Evolutionary conservation across 768 basidiomycete genomes (phyloP).

Genomic region (Collybia mongolica): DNA sequence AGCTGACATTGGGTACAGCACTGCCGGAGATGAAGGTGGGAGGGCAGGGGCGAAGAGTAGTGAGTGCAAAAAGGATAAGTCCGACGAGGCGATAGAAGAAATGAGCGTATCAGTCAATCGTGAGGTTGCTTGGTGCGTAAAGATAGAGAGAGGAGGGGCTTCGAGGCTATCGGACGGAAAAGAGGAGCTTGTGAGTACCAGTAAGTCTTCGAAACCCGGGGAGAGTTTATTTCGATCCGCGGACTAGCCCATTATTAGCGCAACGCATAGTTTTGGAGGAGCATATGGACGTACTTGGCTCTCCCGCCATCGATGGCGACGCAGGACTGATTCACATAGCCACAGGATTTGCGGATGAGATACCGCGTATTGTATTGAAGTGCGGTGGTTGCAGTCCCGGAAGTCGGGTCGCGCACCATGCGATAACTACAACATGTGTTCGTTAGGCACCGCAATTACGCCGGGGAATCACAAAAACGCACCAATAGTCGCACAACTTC

Average conservation of each 20-base stretch:
- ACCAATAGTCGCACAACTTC: constrained; percentile 70
- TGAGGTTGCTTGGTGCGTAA: constrained; percentile 39
- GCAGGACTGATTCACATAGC: constrained; percentile 66
- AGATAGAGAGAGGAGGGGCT: constrained; percentile 38
- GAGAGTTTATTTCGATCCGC: constrained; percentile 34
- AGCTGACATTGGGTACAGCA: constrained; percentile 43
- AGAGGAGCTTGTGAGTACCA: constrained; percentile 35
- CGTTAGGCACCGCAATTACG: constrained; percentile 5
- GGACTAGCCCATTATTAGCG: constrained; percentile 27
- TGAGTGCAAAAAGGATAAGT: constrained; percentile 50
- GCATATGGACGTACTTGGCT: constrained; percentile 43
- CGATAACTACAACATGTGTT: constrained; percentile 42
- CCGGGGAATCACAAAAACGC: constrained; percentile 19
- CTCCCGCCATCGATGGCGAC: constrained; percentile 60
- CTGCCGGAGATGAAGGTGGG: constrained; percentile 33
- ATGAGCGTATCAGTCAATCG: constrained; percentile 51
- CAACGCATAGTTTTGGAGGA: constrained; percentile 3
- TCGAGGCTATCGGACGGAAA: constrained; percentile 37
- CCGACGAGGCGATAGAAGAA: constrained; percentile 48
- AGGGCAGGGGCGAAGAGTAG: constrained; percentile 52
- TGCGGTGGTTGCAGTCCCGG: constrained; percentile 69
- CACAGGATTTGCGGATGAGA: constrained; percentile 63
- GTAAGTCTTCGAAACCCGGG: constrained; percentile 34
- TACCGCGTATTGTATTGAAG: constrained; percentile 68
- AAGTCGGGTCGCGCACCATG: constrained; percentile 75